Conservation (phyloP, 495 filamentous ascomycete species). For the Chaetomium cochliodes region DNA sequence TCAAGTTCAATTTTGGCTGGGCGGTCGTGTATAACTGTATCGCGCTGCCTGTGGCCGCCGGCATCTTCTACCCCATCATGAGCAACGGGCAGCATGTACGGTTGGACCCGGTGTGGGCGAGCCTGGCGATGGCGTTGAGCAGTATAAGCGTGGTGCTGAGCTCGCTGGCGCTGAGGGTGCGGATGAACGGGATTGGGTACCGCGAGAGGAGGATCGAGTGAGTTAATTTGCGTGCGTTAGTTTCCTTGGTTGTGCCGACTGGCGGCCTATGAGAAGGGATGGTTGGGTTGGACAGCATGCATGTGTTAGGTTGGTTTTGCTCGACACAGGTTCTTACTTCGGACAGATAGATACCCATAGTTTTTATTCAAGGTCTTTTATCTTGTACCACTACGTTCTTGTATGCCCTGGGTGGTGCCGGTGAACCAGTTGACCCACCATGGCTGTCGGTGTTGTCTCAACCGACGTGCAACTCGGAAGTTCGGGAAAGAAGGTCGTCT, state of each 20-base stretch:
- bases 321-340: too few species aligned
- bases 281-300: neutral
- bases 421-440: too few species aligned
- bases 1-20: slow-evolving; percentile 88
- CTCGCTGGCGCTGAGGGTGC: slow-evolving; percentile 62
- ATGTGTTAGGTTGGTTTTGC: neutral
- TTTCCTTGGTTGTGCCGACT: neutral
- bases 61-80: slow-evolving; percentile 69
- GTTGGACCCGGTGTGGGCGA: slow-evolving; percentile 80
- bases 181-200: slow-evolving; percentile 51
- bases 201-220: slow-evolving; percentile 34
- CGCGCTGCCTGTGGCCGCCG: slow-evolving; percentile 80
- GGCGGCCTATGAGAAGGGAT: neutral
- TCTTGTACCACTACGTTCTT: too few species aligned
- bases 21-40: slow-evolving; percentile 80
- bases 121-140: slow-evolving; percentile 81
- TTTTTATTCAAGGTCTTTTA: too few species aligned
- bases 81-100: slow-evolving; percentile 53
- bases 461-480: neutral
- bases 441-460: neutral
- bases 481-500: too few species aligned
- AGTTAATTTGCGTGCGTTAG: neutral
- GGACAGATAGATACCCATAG: too few species aligned
- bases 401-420: too few species aligned
- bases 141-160: slow-evolving; percentile 77